Base-by-base conservation (phyloP, 2,329 filamentous ascomycete species). In the Didymella arachidicola region DNA sequence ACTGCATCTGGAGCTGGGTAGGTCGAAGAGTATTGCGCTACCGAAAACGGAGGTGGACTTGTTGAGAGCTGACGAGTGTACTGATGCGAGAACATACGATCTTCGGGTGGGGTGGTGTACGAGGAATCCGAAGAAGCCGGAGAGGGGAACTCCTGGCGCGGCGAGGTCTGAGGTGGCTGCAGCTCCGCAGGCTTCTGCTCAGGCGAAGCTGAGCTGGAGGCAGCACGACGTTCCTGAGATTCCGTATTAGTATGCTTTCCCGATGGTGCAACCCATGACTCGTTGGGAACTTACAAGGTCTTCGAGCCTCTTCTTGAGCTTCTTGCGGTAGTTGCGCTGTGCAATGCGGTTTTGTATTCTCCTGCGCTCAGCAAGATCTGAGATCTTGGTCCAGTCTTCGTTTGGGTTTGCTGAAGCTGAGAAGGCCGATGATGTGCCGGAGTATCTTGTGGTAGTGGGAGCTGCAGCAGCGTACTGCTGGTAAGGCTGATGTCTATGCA, bases 381-480 rank as follows among this genome's bases (percentile, higher is more conserved):
- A 96, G 77, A 98, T 97, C 87, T 97, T 96, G 75, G 94, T 97
- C 94, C 94, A 98, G 82, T 98, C 94, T 81, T 98, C 94, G 74
- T 97, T 93, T 54, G 94, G 91, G 78, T 96, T 96, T 70, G 93
- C 94, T 64, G 92, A 96, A 71, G 90, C 90, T 80, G 92, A 96
- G 83, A 96, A 97, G 69, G 94, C 94, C 80, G 92, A 97, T 82
- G 92, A 97, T 62, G 91, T 96, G 76, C 89, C 89, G 70, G 89
- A 89, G 74, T 92, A 89, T 77, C 89, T 87, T 59, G 79, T 72
- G 63, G 78, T 69, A 70, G 75, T 72, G 75, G 75, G 65, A 61
- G 77, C 61, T 67, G 75, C 69, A 57, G 76, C 70, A 63, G 70
- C 64, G 65, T 79, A 80, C 70, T 78, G 74, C 69, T 78, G 74